Base-by-base conservation (phyloP, 768 basidiomycete species). In the Phallus indusiatus region DNA sequence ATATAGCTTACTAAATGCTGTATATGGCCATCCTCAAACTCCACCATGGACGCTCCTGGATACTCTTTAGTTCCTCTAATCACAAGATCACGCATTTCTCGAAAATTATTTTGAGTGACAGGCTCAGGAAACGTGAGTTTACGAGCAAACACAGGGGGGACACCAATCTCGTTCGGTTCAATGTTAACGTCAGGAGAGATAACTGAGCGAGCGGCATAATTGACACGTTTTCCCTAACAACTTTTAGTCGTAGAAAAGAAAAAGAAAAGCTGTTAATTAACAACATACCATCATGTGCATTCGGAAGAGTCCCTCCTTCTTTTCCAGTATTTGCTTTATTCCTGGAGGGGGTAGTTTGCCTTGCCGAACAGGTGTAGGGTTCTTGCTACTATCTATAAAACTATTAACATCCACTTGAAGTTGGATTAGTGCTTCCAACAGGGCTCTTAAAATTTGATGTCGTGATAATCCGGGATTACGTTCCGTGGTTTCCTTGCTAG, bases 151-250 rank as follows among this genome's bases (percentile, higher is more conserved):
- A 98, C 89, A 33, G 96, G 96, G 6, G 96, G 96, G 24, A 99
- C 84, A 46, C 96, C 96, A 58, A 99, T 99, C 72, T 99, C 96
- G 70, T 91, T 94, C 33, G 96, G 91, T 72, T 99, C 96, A 64
- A 99, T 98, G 72, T 98, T 98, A 66, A 97, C 90, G 68, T 99
- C 96, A 11, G 96, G 96, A 17, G 96, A 99, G 64, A 99, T 99
- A 68, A 99, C 96, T n/a, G 96, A 99, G 63, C 96, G 94, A 20
- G 96, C 96, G 47, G 96, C 94, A 70, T 95, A 96, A 72, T 99
- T 98, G 62, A 99, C 96, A 67, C 96, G 94, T 77, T 99, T 99
- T 10, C 96, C 96, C 94, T 97, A 59, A 56, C 56, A 0, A 48
- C 53, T 47, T 33, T 52, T 54, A 58, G 47, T 50, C 33, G 22